Conservation (phyloP, 148 eudicot species). For the Silene uniflora region DNA sequence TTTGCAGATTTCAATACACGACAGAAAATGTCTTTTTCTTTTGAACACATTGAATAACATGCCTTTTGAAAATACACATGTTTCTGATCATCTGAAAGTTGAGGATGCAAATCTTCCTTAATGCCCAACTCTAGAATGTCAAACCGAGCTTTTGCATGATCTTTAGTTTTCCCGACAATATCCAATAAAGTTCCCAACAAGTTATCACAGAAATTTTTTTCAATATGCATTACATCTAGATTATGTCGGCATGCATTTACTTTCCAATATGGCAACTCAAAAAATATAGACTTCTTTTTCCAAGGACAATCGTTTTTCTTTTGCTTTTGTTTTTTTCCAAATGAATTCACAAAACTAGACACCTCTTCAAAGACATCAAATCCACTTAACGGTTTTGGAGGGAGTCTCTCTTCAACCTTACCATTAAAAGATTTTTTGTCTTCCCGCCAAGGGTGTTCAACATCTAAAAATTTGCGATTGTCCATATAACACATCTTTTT, state of each 20-base stretch:
- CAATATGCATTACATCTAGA: conserved; percentile 7
- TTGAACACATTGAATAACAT: neutral
- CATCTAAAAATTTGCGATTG: conserved; percentile 5
- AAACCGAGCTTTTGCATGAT: conserved; percentile 11
- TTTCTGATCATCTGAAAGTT: neutral
- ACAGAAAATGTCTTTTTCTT: neutral
- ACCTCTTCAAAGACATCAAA: neutral
- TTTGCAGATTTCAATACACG: neutral
- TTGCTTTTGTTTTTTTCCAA: neutral
- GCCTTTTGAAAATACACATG: neutral
- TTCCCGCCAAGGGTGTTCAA: conserved; percentile 1
- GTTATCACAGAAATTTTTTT: conserved; percentile 5
- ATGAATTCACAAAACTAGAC: neutral
- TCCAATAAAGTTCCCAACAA: conserved; percentile 9
- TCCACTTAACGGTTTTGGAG: neutral
- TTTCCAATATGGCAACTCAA: neutral
- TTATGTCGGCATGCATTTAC: neutral
- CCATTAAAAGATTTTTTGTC: conserved; percentile 8
- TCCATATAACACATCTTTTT: conserved; percentile 7
- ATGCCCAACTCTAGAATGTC: conserved; percentile 2
- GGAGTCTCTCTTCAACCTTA: neutral
- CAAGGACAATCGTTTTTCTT: neutral
- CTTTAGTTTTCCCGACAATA: conserved; percentile 8
- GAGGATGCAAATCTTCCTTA: neutral
- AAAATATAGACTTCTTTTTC: conserved; percentile 1